Base-by-base conservation (phyloP, 1,284 basidiomycete species). In the Entoloma clypeatum region DNA sequence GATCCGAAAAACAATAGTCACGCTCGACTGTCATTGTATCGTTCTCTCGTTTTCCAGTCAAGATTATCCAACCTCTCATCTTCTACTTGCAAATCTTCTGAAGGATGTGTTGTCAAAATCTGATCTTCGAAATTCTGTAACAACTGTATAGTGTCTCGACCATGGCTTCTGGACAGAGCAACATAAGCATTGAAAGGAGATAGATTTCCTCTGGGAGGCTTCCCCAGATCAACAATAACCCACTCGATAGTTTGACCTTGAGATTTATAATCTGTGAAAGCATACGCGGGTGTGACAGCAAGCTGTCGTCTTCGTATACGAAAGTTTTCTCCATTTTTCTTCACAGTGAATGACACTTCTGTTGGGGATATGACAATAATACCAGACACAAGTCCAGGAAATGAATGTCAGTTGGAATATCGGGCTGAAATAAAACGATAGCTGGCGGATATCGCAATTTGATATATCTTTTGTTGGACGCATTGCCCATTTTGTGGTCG, bases 181-280 rank as follows among this genome's bases (percentile, higher is more conserved):
- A 37, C 36, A 13, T 35, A 42, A 10, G 25, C 13, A 25, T 13
- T 29, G 11, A 41, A 41, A 7, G 25, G 38, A 3, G 33, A 22
- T 6, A 40, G 18, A 19, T 30, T 27, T 22, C 27, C 35, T 31
- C 6, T 39, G 3, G 43, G 43, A n/a, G 37, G 43, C n/a, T 44
- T 40, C 1, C 29, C 43, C 3, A 40, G 27, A 13, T 44, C 43
- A 2, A 43, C 30, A n/a, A 43, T 38, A 3, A 43, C 24, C 9
- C 32, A 16, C 14, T 37, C 33, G 3, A 43, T 8, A 2, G 35
- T 43, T 17, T 38, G 27, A 18, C 42, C 42, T 14, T 44, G 42
- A 3, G 42, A 38, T 25, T 39, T 38, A 21, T 44, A 44, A 21
- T 43, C 45, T 11, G 40, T 47, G 11, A 47, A 47, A 2, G 41